Base-by-base conservation (phyloP, 169 alveolate species). In the Babesia microti region DNA sequence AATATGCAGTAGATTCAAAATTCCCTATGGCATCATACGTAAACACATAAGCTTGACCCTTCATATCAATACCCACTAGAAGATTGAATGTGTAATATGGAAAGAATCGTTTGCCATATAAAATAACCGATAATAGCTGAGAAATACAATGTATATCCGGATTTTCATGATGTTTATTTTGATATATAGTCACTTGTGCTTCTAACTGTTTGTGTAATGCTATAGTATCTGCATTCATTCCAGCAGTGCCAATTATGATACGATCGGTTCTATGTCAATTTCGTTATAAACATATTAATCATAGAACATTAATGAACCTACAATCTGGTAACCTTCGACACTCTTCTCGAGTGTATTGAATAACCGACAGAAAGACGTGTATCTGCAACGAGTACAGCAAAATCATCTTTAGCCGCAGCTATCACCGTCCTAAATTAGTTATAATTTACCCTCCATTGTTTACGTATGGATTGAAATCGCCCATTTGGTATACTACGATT, bases 11-110 rank as follows among this genome's bases (percentile, higher is more conserved):
- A 32, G 51, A 66, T 41, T 81, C 89, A 61, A 73, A 89, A 42
- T 91, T 83, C 0, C 97, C 97, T 27, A 89, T 76, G 24, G 97
- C 95, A 72, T 91, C 97, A 47, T 86, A 91, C 15, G 90, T 89
- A 59, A 81, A 91, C 9, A 81, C 83, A 2, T 34, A 3, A 1
- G 17, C 18, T 46, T 33, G 28, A 18, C 92, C 94, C 21, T 82
- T 65, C 39, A 69, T 74, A 56, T 78, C 85, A 28, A 87, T 48
- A 27, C 97, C 97, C 39, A 89, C 70, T 41, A 91, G 75, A 19
- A 88, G 47, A 51, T 87, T 87, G 68, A 89, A 91, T 24, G 95
- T 74, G 54, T 91, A 91, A 69, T 83, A 89, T 14, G 96, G 96
- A 79, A 91, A 88, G 81, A 91, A 91, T 58, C 97, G 71, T 57